phyloP scores from a whole-genome alignment of 2,329 filamentous ascomycete species.

The Didymella segeticola region DNA sequence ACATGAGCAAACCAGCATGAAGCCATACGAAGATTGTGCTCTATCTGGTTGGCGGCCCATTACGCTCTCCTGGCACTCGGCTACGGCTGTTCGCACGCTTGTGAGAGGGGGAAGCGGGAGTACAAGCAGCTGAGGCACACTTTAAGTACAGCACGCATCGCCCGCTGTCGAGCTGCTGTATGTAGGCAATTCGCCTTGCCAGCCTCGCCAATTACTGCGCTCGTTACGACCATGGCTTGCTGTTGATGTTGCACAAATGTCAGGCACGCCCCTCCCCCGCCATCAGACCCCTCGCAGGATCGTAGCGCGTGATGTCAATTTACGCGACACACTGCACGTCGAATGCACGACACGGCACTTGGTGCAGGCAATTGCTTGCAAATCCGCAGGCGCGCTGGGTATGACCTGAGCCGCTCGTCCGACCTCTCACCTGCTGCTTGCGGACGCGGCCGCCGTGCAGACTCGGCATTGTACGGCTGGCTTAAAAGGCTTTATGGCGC shows the following conservation, averaged over 20 bases:
- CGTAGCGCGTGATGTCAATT: constrained; percentile 10
- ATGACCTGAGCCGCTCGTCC: constrained; percentile 16
- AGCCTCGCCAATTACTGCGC: neutral
- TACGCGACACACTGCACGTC: neutral
- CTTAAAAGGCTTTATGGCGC: constrained; percentile 24
- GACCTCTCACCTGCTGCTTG: constrained; percentile 23
- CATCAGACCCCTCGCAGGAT: constrained; percentile 9
- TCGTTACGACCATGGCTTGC: neutral
- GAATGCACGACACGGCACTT: constrained; percentile 15
- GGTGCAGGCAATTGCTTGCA: constrained; percentile 2
- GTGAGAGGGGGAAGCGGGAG: constrained; percentile 16
- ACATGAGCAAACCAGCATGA: constrained; percentile 10
- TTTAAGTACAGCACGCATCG: constrained; percentile 16
- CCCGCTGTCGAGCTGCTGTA: neutral
- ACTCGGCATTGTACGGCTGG: constrained; percentile 19
- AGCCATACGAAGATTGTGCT: constrained; percentile 1
- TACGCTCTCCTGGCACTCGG: constrained; percentile 8
- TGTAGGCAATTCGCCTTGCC: neutral
- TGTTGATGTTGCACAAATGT: constrained; percentile 10
- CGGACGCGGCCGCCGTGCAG: constrained; percentile 12
- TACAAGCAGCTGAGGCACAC: constrained; percentile 7
- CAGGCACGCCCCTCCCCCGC: constrained; percentile 12
- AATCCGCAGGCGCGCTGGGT: constrained; percentile 1
- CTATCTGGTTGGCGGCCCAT: constrained; percentile 15
- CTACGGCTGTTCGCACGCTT: constrained; percentile 16